Conservation (phyloP, 495 filamentous ascomycete genomes). For the Lasiosphaeria ovina region DNA sequence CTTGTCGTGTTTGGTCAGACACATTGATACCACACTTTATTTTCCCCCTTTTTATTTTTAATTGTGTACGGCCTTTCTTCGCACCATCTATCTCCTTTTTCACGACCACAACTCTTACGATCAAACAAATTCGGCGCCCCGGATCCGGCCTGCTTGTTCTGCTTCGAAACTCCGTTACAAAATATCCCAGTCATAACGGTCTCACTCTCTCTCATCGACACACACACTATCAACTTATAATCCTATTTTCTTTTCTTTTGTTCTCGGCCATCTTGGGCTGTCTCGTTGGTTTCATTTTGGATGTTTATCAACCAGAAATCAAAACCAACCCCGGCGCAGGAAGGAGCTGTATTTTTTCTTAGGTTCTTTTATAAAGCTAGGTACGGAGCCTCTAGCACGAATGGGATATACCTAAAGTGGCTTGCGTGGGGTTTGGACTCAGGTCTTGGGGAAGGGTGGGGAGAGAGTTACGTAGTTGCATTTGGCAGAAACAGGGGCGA, state of each 20-base stretch:
- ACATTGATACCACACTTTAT: constrained; percentile 5
- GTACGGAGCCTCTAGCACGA: too few species aligned
- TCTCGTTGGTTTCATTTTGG: too few species aligned
- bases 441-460: too few species aligned
- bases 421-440: too few species aligned
- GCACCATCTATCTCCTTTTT: not conserved
- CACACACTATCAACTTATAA: not conserved
- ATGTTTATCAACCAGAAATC: too few species aligned
- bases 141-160: not conserved
- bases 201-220: not conserved
- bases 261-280: not conserved
- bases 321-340: too few species aligned
- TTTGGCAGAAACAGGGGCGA: too few species aligned
- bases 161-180: not conserved
- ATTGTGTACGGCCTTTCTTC: not conserved
- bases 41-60: not conserved
- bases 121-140: too few species aligned
- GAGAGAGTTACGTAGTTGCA: too few species aligned
- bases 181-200: constrained; percentile 6
- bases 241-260: not conserved
- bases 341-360: too few species aligned
- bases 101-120: not conserved
- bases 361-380: too few species aligned
- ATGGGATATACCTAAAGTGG: too few species aligned
- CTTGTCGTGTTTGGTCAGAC: not conserved